Base-by-base conservation (phyloP, 306 rosid genomes). In the Cucurbita argyrosperma region DNA sequence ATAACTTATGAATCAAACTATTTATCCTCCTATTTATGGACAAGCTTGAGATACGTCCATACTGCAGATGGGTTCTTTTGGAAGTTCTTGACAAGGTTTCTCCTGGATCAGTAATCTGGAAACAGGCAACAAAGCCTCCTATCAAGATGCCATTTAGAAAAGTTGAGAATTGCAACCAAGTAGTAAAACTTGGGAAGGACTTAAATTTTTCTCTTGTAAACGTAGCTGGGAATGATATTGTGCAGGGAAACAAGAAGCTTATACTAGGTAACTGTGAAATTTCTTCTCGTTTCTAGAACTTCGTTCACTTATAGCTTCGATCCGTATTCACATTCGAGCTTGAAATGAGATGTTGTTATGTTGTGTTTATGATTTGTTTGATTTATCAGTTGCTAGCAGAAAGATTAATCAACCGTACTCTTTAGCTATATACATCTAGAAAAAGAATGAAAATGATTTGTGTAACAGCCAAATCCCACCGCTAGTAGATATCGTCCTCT, bases 101-200 rank as follows among this genome's bases (percentile, higher is more conserved):
- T 45, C 82, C 90, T 15, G 95, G 89, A 84, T 87, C 96, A 56
- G 99, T 95, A 78, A 87, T 87, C 82, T 95, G 99, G 99, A 95
- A 95, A 82, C 87, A 79, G 85, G 97, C 99, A 10, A 75, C 99
- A 69, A 95, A 95, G 85, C 99, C 99, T 80, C 99, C 99, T 58
- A 89, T 95, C 81, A 84, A 89, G 92, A 91, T 95, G 97, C 99
- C 99, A 35, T 95, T 95, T 76, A 89, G 97, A 78, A 95, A 95
- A 84, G 96, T 95, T 55, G 99, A 95, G 96, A 95, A 95, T 74
- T 89, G 96, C 87, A 95, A 95, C 82, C 99, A 95, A 88, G 96
- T 95, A 78, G 80, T 95, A 79, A 67, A 81, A 83, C 84, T 95
- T 66, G 99, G 99, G 76, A 91, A 87, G 86, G 82, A 88, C 49